phyloP scores from a whole-genome alignment of 352 stramenopile species.

The Pythium inflatum region DNA sequence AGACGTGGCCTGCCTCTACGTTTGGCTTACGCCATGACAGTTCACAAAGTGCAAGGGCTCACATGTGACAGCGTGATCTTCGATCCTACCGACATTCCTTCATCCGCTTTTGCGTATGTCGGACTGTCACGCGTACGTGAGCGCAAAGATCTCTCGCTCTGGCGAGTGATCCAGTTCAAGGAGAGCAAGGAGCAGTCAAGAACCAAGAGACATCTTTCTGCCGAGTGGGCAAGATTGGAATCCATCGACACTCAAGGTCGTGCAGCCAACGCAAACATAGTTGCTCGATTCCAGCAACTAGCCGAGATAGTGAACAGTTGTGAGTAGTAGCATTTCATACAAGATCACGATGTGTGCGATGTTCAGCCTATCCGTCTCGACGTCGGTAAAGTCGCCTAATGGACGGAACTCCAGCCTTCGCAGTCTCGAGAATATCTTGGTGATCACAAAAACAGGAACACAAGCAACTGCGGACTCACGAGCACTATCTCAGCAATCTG shows the following conservation, averaged over 20 bases:
- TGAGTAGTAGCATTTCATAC: neutral
- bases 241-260: neutral
- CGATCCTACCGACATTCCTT: slow-evolving; percentile 12
- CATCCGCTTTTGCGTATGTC: slow-evolving; percentile 17
- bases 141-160: neutral
- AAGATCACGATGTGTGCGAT: too few species aligned
- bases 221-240: neutral
- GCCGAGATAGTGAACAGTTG: neutral
- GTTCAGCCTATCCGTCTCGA: too few species aligned
- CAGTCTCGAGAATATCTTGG: too few species aligned
- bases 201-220: neutral
- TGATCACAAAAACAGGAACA: too few species aligned
- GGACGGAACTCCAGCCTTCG: too few species aligned
- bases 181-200: neutral
- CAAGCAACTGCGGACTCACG: too few species aligned
- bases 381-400: too few species aligned
- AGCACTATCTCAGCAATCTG: too few species aligned
- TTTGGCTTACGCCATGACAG: slow-evolving; percentile 17
- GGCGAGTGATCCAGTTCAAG: neutral
- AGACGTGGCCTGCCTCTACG: slow-evolving; percentile 9
- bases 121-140: slow-evolving; percentile 12
- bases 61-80: slow-evolving; percentile 7
- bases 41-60: slow-evolving; percentile 24
- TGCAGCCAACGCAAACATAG: neutral
- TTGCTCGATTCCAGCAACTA: neutral